A percentile compares a stretch with the other conserved stretches of the same genome.
Conservation (phyloP, 345 rosid genomes). For the Acer yangbiense region DNA sequence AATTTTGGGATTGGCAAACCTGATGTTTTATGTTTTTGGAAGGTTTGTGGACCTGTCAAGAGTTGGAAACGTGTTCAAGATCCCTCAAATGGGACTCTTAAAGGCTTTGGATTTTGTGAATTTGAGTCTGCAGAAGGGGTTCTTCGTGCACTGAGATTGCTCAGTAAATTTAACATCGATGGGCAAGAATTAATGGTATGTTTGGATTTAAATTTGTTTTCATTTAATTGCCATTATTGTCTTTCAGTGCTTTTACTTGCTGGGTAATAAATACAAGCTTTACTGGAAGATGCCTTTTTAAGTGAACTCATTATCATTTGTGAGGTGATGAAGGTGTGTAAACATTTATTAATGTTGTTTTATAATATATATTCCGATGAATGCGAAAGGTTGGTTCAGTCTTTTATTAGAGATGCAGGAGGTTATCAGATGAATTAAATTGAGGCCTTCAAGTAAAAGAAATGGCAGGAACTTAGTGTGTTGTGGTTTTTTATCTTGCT, state of each 20-base stretch:
- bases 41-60: slow-evolving; percentile 95
- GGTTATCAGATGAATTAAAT: not conserved
- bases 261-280: not conserved
- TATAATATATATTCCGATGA: not conserved
- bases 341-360: not conserved
- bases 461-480: not conserved
- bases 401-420: not conserved
- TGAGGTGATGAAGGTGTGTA: not conserved
- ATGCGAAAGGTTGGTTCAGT: not conserved
- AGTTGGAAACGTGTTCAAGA: slow-evolving; percentile 86
- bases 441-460: not conserved
- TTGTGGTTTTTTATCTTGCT: not conserved
- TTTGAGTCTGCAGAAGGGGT: slow-evolving; percentile 95
- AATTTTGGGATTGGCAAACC: not conserved
- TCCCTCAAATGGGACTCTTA: slow-evolving; percentile 79
- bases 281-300: not conserved
- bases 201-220: slow-evolving; percentile 16
- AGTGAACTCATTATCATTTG: not conserved
- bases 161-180: slow-evolving; percentile 82
- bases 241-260: not conserved
- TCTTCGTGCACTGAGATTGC: slow-evolving; percentile 90
- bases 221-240: not conserved
- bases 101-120: slow-evolving; percentile 95
- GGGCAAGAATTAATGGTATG: slow-evolving; percentile 94
- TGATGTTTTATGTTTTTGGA: slow-evolving; percentile 25